Base-by-base conservation (phyloP, 2,329 filamentous ascomycete species). In the Aspergillus sp. region DNA sequence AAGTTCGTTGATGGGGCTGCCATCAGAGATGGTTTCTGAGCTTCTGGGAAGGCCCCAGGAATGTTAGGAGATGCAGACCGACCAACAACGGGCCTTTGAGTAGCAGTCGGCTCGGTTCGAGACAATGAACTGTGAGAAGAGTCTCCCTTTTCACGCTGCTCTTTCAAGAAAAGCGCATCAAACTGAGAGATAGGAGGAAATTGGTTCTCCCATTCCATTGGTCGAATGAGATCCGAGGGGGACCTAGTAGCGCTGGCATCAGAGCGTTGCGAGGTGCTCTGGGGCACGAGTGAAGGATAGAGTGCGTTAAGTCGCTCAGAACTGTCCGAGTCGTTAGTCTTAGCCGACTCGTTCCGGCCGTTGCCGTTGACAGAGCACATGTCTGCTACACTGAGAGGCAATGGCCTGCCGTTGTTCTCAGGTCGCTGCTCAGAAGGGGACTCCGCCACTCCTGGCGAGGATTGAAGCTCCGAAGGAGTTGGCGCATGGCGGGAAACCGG, bases 161-260 rank as follows among this genome's bases (percentile, higher is more conserved):
- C 65, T 32, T 72, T 67, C 29, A 74, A 52, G 32, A 72, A 63
- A 49, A 73, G 73, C 6, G 74, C 74, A 55, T 76, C 74, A n/a
- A 71, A 56, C 50, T 77, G 74, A 26, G 73, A 77, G 24, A 77
- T 69, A 31, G 74, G 74, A 26, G 74, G 74, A 55, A 76, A 77
- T 10, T 67, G 70, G 22, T 61, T 60, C 50, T 73, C 70, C 49
- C 11, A 11, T 14, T 70, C 67, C 14, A 58, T 22, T 31, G 69
- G 64, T 20, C 66, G 61, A 16, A 63, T 65, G 18, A 70, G 63
- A 55, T 59, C 60, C 6, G 65, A 59, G 16, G 69, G 58, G 53
- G 57, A 46, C 11, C 62, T 39, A 42, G 47, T 42, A 18, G 49
- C 53, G 24, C 47, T 36, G 11, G 36, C 18, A 2, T 39, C 51